These are phyloP conservation scores for Pleurotus platypus DNA, from an alignment of 768 basidiomycete species.

Conservation along the genomic window DNA sequence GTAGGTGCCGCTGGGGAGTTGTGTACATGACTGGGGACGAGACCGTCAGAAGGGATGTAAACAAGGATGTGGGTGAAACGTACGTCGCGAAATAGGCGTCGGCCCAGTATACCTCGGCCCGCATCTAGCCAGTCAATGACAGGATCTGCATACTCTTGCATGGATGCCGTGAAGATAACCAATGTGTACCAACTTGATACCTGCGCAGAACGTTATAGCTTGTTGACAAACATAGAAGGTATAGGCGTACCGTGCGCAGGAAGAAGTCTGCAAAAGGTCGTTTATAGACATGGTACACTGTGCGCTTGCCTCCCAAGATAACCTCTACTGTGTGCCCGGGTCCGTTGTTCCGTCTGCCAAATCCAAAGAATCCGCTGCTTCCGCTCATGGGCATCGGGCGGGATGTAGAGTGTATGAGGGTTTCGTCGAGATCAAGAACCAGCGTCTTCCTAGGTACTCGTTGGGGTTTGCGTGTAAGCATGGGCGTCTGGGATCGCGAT, in stretches of 20 bases:
- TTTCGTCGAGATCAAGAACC: conserved; percentile 97
- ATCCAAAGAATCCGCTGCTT: conserved; percentile 57
- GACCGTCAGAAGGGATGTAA: not conserved
- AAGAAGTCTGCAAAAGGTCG: conserved; percentile 97
- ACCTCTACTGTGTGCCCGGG: conserved; percentile 92
- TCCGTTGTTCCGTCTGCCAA: conserved; percentile 57
- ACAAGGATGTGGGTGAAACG: conserved; percentile 26
- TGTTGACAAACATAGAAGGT: conserved; percentile 10
- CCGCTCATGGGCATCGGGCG: conserved; percentile 54
- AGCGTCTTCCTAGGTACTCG: conserved; percentile 90
- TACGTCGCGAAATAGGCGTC: conserved; percentile 90
- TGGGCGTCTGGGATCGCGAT: conserved; percentile 48
- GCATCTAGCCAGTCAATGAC: conserved; percentile 99
- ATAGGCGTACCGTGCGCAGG: conserved; percentile 68
- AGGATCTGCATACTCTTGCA: conserved; percentile 99
- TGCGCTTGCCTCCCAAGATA: conserved; percentile 81
- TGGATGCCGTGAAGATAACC: conserved; percentile 97
- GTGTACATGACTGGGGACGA: conserved; percentile 75
- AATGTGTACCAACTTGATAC: conserved; percentile 98
- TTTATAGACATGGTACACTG: conserved; percentile 97
- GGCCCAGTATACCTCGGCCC: conserved; percentile 84
- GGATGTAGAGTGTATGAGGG: conserved; percentile 95
- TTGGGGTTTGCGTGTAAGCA: conserved; percentile 55
- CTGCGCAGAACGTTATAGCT: conserved; percentile 35
- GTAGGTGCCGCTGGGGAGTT: conserved; percentile 89